phyloP scores from a whole-genome alignment of 305 asterid genomes.

The Nicotiana rustica region DNA sequence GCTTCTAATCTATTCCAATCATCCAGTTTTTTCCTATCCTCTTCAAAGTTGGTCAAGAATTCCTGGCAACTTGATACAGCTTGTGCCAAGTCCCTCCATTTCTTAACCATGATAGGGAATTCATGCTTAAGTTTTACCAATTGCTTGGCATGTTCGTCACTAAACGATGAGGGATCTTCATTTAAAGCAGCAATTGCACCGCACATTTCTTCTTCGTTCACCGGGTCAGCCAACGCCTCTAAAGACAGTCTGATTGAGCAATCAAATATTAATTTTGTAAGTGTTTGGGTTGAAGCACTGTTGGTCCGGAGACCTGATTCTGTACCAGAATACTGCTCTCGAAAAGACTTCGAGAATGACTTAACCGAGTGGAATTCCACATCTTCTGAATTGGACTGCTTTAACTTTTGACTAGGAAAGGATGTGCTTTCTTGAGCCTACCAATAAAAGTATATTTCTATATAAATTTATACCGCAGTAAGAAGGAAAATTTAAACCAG shows the following conservation, averaged over 20 bases:
- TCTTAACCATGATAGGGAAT: conserved; percentile 32
- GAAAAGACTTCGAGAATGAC: conserved; percentile 25
- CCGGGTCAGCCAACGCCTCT: conserved; percentile 21
- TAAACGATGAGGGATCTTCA: neutral
- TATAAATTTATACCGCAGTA: neutral
- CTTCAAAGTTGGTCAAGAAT: conserved; percentile 25
- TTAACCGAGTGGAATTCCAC: conserved; percentile 1
- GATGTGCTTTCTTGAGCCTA: neutral
- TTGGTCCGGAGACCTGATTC: neutral
- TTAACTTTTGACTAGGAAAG: neutral
- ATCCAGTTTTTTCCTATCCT: neutral
- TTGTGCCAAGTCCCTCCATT: conserved; percentile 9
- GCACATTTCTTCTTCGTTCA: neutral
- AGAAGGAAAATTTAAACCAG: neutral
- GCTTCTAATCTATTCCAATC: neutral
- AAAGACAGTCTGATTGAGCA: conserved; percentile 1
- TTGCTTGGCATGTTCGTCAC: neutral
- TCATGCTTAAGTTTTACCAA: conserved; percentile 8
- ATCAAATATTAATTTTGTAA: neutral
- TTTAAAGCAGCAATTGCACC: conserved; percentile 21
- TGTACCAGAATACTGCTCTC: neutral
- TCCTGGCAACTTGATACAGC: conserved; percentile 6
- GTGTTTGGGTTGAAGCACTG: neutral
- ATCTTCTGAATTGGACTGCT: neutral
- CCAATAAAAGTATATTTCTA: neutral